phyloP scores from a whole-genome alignment of 495 filamentous ascomycete genomes.

The Podospora pseudopauciseta region DNA sequence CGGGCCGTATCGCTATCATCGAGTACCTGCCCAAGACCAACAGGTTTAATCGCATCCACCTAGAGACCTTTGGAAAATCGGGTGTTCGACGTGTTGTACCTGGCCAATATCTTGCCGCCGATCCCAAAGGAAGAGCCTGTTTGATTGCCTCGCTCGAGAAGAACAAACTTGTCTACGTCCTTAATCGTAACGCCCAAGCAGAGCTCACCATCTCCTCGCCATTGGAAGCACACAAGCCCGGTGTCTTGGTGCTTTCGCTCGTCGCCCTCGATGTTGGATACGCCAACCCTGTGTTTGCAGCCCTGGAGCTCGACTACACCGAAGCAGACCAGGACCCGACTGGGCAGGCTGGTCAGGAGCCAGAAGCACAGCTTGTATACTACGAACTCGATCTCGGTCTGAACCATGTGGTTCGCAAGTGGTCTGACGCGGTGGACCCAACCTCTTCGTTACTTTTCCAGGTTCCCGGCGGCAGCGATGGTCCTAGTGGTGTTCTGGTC shows the following conservation, averaged over 20 bases:
- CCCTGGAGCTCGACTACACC: slow-evolving; percentile 87
- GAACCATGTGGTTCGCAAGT: slow-evolving; percentile 95
- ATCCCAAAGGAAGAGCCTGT: slow-evolving; percentile 93
- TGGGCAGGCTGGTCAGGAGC: slow-evolving; percentile 72
- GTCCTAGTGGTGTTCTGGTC: slow-evolving; percentile 90
- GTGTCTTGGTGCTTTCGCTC: slow-evolving; percentile 83
- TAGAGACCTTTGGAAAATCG: slow-evolving; percentile 97
- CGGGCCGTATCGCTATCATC: slow-evolving; percentile 87
- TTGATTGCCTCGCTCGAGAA: slow-evolving; percentile 93
- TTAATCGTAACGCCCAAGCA: slow-evolving; percentile 91
- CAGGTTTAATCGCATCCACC: slow-evolving; percentile 80
- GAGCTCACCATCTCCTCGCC: slow-evolving; percentile 96
- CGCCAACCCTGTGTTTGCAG: slow-evolving; percentile 93
- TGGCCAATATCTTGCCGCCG: slow-evolving; percentile 89
- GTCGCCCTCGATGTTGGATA: slow-evolving; percentile 90
- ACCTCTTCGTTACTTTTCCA: slow-evolving; percentile 89
- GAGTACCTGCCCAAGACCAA: slow-evolving; percentile 88
- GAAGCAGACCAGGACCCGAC: slow-evolving; percentile 89
- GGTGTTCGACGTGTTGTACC: slow-evolving; percentile 92
- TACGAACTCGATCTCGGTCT: slow-evolving; percentile 95
- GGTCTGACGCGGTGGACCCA: slow-evolving; percentile 89
- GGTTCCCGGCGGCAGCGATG: slow-evolving; percentile 89
- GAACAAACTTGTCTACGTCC: slow-evolving; percentile 98
- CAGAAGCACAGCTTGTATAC: slow-evolving; percentile 89
- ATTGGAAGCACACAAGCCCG: slow-evolving; percentile 94